A percentile compares a stretch with the other conserved stretches of the same genome.
phyloP scores from a whole-genome alignment of 768 basidiomycete species.

The Tulasnella sp. region DNA sequence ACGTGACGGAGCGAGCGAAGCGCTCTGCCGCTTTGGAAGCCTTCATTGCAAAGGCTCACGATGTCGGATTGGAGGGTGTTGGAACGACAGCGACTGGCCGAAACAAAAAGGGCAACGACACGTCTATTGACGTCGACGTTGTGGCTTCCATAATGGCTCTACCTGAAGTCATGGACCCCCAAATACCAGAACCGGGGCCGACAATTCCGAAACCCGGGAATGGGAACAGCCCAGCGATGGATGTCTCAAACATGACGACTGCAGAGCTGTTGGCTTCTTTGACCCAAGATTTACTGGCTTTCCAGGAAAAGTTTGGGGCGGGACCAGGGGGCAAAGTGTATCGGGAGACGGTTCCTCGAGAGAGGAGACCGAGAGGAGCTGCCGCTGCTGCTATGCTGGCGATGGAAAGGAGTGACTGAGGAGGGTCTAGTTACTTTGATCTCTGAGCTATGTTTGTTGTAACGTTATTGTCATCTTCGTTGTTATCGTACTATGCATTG shows the following conservation, averaged over 20 bases:
- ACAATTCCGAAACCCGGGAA: neutral
- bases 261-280: constrained; percentile 30
- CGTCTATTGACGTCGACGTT: neutral
- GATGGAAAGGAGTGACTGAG: constrained; percentile 22
- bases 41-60: constrained; percentile 16
- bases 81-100: constrained; percentile 19
- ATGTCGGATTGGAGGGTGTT: constrained; percentile 16
- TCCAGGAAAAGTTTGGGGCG: constrained; percentile 32
- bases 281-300: constrained; percentile 28
- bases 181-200: neutral
- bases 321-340: constrained; percentile 30
- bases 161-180: constrained; percentile 18
- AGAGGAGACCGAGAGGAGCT: constrained; percentile 26
- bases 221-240: constrained; percentile 4
- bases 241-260: constrained; percentile 25
- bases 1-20: constrained; percentile 30
- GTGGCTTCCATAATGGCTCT: constrained; percentile 9
- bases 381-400: constrained; percentile 26
- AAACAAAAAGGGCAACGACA: constrained; percentile 10
- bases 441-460: neutral
- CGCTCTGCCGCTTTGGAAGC: constrained; percentile 26
- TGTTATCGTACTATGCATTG: neutral
- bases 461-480: neutral
- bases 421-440: neutral
- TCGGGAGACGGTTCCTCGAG: constrained; percentile 20